Evolutionary conservation across 371 early-diverging fungal genomes (phyloP).

Genomic region (Zopfochytrium polystomum): DNA sequence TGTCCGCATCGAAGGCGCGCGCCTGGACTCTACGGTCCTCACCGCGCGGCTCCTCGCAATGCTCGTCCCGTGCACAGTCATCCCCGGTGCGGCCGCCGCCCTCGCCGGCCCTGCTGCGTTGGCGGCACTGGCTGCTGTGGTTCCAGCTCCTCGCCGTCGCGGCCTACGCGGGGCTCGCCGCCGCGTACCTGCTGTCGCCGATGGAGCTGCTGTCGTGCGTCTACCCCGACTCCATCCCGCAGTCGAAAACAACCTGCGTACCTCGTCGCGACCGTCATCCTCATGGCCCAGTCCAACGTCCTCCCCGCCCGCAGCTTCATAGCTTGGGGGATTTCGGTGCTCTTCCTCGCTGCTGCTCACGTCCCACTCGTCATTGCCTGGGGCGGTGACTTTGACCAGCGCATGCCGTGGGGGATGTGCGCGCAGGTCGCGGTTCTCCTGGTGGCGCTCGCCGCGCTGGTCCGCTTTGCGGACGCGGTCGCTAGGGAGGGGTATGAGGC

Average conservation of each 20-base stretch:
- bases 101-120: neutral
- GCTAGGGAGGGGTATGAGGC: constrained; percentile 14
- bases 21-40: neutral
- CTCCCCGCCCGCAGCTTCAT: constrained; percentile 21
- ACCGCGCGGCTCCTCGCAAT: constrained; percentile 10
- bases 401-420: constrained; percentile 12
- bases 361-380: constrained; percentile 16
- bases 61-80: constrained; percentile 10
- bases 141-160: constrained; percentile 16
- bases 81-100: constrained; percentile 7
- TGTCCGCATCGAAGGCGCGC: neutral
- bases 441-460: constrained; percentile 13
- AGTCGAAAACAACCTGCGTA: constrained; percentile 22
- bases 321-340: constrained; percentile 22
- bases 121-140: constrained; percentile 5
- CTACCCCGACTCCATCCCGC: constrained; percentile 15
- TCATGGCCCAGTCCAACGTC: constrained; percentile 8
- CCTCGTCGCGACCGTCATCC: constrained; percentile 11
- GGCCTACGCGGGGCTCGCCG: constrained; percentile 12
- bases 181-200: constrained; percentile 18
- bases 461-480: constrained; percentile 17
- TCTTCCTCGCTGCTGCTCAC: constrained; percentile 15
- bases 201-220: constrained; percentile 17
- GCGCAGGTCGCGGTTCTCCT: constrained; percentile 16
- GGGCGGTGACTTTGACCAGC: constrained; percentile 6